phyloP scores from a whole-genome alignment of 148 eudicot genomes.

The Suaeda aralocaspica region DNA sequence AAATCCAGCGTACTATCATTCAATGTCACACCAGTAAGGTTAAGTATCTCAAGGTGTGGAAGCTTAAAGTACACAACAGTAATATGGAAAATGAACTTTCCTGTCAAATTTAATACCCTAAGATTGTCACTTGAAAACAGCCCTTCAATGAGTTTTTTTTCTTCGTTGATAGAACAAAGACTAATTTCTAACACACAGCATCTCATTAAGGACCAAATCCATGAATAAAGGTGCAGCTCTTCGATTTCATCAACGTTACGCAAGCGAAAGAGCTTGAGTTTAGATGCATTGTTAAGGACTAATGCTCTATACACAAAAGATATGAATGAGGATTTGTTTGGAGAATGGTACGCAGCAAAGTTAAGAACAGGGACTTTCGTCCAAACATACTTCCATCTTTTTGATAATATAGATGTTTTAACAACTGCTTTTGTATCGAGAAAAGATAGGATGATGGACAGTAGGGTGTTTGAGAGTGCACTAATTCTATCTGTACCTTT shows the following conservation, averaged over 20 bases:
- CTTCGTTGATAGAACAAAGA: background rate
- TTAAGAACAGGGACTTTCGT: background rate
- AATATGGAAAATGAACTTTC: background rate
- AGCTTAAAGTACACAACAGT: background rate
- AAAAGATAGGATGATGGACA: background rate
- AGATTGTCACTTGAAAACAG: background rate
- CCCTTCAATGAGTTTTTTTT: background rate
- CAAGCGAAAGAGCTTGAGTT: background rate
- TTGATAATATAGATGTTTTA: background rate
- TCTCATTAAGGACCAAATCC: background rate
- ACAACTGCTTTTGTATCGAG: background rate
- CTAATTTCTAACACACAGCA: background rate
- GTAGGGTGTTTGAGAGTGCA: background rate
- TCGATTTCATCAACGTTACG: background rate
- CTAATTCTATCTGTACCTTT: background rate
- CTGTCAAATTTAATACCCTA: background rate
- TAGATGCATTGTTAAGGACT: background rate
- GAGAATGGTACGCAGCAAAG: background rate
- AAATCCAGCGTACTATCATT: background rate
- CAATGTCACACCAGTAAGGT: background rate
- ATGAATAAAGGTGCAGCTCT: background rate
- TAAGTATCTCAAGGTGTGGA: background rate
- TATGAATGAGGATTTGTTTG: background rate
- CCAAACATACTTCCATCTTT: constrained; percentile 1
- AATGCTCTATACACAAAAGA: constrained; percentile 2